phyloP scores from a whole-genome alignment of 1,284 basidiomycete species.

The Volvariella volvacea region DNA sequence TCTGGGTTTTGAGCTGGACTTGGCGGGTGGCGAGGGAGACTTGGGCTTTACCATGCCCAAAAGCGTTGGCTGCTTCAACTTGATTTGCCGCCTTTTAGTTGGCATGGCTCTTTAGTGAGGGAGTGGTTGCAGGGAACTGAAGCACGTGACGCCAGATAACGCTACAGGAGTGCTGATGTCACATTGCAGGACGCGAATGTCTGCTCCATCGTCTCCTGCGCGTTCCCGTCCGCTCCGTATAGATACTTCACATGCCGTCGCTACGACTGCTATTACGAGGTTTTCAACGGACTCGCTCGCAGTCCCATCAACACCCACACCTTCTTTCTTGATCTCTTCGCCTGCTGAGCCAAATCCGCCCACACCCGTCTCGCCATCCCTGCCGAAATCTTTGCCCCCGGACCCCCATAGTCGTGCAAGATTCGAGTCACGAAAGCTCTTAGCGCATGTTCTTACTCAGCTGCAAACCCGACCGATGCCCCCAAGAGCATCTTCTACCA shows the following conservation, averaged over 20 bases:
- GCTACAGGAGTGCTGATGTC: too few species aligned
- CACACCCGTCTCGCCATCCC: constrained; percentile 18
- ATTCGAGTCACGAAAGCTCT: constrained; percentile 53
- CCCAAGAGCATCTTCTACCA: constrained; percentile 38
- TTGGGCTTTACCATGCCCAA: too few species aligned
- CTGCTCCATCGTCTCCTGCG: background rate
- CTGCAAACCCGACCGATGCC: constrained; percentile 47
- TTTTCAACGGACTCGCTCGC: background rate
- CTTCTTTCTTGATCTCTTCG: background rate
- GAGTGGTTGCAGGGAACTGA: background rate
- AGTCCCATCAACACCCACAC: constrained; percentile 3
- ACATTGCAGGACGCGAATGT: too few species aligned
- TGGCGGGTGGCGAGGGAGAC: too few species aligned
- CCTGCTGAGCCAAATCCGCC: constrained; percentile 5
- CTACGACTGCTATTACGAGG: background rate
- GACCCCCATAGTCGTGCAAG: constrained; percentile 28
- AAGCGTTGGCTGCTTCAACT: too few species aligned
- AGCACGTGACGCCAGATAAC: too few species aligned
- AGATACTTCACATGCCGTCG: background rate
- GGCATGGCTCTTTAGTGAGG: too few species aligned
- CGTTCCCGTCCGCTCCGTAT: background rate
- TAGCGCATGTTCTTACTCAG: constrained; percentile 50
- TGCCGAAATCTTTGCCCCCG: constrained; percentile 13
- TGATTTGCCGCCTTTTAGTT: too few species aligned
- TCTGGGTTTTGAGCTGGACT: too few species aligned